phyloP scores from a whole-genome alignment of 768 basidiomycete genomes.

The Lanmaoa pseudosensibilis region DNA sequence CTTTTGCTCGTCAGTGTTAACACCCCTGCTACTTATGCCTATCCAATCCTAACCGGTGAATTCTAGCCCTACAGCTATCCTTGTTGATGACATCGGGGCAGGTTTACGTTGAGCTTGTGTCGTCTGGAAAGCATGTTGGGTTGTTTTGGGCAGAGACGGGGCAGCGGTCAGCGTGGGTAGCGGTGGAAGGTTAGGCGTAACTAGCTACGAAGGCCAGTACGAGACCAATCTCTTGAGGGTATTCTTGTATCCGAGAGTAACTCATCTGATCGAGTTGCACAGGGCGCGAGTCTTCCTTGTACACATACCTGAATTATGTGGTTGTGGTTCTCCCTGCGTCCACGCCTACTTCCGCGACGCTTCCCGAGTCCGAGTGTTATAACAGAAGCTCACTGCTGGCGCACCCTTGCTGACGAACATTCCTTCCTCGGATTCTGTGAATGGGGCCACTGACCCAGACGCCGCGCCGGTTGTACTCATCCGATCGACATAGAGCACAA shows the following conservation, averaged over 20 bases:
- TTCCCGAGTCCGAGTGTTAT: constrained; percentile 56
- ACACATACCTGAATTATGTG: constrained; percentile 79
- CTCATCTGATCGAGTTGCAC: not conserved
- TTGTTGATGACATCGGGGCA: too few relatives aligned
- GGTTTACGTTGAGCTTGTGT: constrained; percentile 81
- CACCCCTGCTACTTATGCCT: too few relatives aligned
- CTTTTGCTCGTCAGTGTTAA: too few relatives aligned
- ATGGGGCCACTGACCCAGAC: constrained; percentile 46
- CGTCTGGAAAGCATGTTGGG: constrained; percentile 68
- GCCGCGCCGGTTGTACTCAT: constrained; percentile 81
- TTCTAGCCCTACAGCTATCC: too few relatives aligned
- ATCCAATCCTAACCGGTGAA: too few relatives aligned
- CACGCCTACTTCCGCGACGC: constrained; percentile 51
- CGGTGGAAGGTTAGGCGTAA: constrained; percentile 80
- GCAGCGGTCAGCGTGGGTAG: constrained; percentile 84
- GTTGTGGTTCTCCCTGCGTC: constrained; percentile 89
- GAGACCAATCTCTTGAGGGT: too few relatives aligned
- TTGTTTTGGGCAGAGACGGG: constrained; percentile 87
- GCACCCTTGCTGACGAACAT: constrained; percentile 9
- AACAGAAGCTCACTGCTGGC: constrained; percentile 39
- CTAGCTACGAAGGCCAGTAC: too few relatives aligned
- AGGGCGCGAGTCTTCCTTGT: constrained; percentile 65
- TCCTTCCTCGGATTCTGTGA: constrained; percentile 36
- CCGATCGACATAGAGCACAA: constrained; percentile 92
- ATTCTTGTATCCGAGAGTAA: too few relatives aligned